Base-by-base conservation (phyloP, 345 rosid species). In the Syzygium aromaticum region DNA sequence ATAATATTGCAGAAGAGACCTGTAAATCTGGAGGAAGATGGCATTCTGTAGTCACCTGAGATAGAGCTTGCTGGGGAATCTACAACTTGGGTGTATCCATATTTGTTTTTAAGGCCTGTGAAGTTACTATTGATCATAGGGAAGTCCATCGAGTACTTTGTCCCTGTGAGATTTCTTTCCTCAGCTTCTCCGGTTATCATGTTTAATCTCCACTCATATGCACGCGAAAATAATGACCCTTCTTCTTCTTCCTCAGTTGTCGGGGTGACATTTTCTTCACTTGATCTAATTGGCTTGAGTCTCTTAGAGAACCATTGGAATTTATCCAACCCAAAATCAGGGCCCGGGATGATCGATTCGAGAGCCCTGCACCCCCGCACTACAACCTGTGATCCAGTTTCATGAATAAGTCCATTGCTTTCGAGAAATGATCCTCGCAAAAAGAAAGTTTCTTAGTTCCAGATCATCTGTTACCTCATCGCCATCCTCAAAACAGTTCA, bases 121-220 rank as follows among this genome's bases (percentile, higher is more conserved):
- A 86, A 92, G 15, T 84, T 54, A 38, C 27, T 85, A 56, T 93
- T 92, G 51, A 93, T 91, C 86, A 91, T 51, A 17, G 95, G 95
- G 87, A 93, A 93, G 46, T 93, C 93, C 92, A 88, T 86, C 17
- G 92, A 88, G 77, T 63, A 88, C 8, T 90, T 51, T 3, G 86
- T 87, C 38, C 89, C 90, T 3, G 90, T 67, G 8, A 93, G 90
- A 63, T 91, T 83, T n/a, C 85, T 80, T 84, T 92, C 95, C 52
- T 85, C 89, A 43, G 90, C 86, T 43, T 88, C 87, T 73, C 92
- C 90, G 3, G 90, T 89, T 63, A 30, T 11, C 87, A 87, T 86
- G 85, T 91, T 92, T 85, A 93, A 64, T 83, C 92, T 89, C 94
- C 94, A 92, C 61, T 93, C 93, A 25, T 92, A 87, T 52, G 89